Evolutionary conservation across 768 basidiomycete species (phyloP).

Genomic region (Amyloporia xantha): DNA sequence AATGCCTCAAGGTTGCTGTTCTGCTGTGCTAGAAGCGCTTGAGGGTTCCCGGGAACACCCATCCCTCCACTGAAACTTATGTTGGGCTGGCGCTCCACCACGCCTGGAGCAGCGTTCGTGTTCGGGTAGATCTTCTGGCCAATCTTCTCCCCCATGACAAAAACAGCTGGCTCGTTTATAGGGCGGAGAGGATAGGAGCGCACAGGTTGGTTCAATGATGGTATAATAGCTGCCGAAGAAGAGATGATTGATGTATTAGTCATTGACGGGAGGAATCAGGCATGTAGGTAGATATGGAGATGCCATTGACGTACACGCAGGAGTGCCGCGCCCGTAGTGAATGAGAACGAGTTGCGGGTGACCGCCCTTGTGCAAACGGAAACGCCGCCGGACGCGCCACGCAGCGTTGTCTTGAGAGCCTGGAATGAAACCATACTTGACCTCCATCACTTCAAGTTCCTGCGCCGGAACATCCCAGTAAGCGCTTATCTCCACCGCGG

Average conservation of each 20-base stretch:
- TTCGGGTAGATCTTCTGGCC: conserved; percentile 53
- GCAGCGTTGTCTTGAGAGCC: conserved; percentile 53
- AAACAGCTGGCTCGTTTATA: conserved; percentile 61
- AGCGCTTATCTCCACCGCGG: conserved; percentile 2
- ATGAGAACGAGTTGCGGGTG: conserved; percentile 68
- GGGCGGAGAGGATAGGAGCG: conserved; percentile 67
- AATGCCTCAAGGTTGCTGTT: conserved; percentile 66
- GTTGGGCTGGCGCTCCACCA: conserved; percentile 8
- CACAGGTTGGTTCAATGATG: conserved; percentile 52
- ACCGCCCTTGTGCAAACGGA: conserved; percentile 66
- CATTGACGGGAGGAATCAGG: conserved; percentile 6
- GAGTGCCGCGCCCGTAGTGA: conserved; percentile 71
- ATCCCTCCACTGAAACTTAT: conserved; percentile 13
- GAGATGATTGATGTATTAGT: conserved; percentile 3
- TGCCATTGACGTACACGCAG: no score
- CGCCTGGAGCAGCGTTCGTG: neutral
- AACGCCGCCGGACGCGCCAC: conserved; percentile 64
- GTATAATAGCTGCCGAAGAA: conserved; percentile 45
- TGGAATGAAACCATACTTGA: conserved; percentile 75
- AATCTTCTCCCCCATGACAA: conserved; percentile 62
- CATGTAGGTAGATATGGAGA: conserved; percentile 44
- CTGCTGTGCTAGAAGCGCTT: conserved; percentile 69
- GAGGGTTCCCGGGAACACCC: conserved; percentile 29
- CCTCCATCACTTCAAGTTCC: conserved; percentile 75
- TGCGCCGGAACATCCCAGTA: conserved; percentile 20